Conservation (phyloP, 176 grass and related monocot genomes). For the Zea mays region Zm-B73-REFERENCE-NAM-5.0 NC_050098.1:232761501-232762000, state of each 20-base stretch:
- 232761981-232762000: constrained; percentile 13
- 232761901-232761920: constrained; percentile 19
- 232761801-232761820: constrained; percentile 79
- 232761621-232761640: constrained; percentile 60
- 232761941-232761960: not conserved
- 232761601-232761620: not conserved
- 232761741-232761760: constrained; percentile 66
- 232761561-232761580: constrained; percentile 16
- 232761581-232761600: not conserved
- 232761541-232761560: constrained; percentile 80
- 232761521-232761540: constrained; percentile 97
- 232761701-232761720: constrained; percentile 69
- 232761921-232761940: constrained; percentile 10
- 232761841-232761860: constrained; percentile 93
- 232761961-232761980: not conserved
- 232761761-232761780: constrained; percentile 80
- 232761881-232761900: constrained; percentile 23
- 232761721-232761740: constrained; percentile 51
- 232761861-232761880: constrained; percentile 56
- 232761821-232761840: constrained; percentile 91
- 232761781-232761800: constrained; percentile 83
- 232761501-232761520: constrained; percentile 71
- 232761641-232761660: constrained; percentile 78
- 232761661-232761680: constrained; percentile 83
- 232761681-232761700: constrained; percentile 82